Evolutionary conservation across 345 rosid genomes (phyloP), one percentile per base, ranked within the genome.

Genomic region (Theobroma cacao): DNA sequence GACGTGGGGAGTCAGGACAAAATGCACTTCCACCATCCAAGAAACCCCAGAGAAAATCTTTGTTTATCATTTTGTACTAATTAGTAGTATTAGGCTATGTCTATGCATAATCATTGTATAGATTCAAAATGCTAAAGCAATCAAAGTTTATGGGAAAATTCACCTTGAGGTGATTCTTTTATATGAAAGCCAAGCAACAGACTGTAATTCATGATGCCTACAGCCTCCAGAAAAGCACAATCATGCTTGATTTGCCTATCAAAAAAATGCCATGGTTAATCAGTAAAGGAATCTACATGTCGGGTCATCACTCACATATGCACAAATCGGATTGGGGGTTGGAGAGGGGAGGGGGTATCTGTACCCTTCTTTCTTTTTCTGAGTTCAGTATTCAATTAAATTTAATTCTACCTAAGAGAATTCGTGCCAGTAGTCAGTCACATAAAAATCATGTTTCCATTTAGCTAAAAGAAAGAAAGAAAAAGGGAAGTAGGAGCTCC

Each of bases 201-300:
- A 81, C 90, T 89, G 68, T 89, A 90, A 65, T 87, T 88, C 88
- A 89, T 92, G 68, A 85, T 78, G 31, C 90, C 89, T 53, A 82
- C 86, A 45, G 85, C 78, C 82, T 89, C 91, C 79, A 90, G 64
- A 77, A 88, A 87, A 77, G 89, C 87, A 81, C 91, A 86, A 18
- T 89, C 94, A 48, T 80, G 73, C 85, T 83, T 85, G 33, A 91
- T 78, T 86, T 92, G 97, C 86, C 92, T 90, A 66, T 20, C 45
- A 31, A 67, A 26, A 58, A 36, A 58, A 26, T n/a, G 43, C 38
- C 18, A 9, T 2, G 2, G 61, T 50, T 71, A 31, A 53, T 52
- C 33, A 22, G 52, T 3, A n/a, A 33, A 52, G 5, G 58, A 70
- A 70, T 8, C 17, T 17, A 7, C 59, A 48, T 48, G 26, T 47